phyloP scores from a whole-genome alignment of 768 basidiomycete genomes.

The Termitomyces sp. region DNA sequence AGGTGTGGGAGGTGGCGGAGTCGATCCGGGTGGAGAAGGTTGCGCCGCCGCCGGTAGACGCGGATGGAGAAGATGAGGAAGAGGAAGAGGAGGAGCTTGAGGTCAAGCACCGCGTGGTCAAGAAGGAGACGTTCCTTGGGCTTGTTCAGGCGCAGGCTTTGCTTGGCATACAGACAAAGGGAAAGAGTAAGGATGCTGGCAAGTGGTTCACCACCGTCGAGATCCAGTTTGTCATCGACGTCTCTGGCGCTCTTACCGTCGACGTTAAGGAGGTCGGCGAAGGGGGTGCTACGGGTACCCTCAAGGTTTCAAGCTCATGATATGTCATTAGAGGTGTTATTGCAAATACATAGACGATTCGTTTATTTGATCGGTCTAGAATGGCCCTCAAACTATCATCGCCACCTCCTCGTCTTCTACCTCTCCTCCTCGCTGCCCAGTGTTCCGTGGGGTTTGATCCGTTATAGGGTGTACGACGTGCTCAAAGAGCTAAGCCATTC shows the following conservation, averaged over 20 bases:
- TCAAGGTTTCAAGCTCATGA: constrained; percentile 7
- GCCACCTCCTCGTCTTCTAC: background rate
- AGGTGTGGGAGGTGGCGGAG: constrained; percentile 78
- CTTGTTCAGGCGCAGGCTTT: constrained; percentile 38
- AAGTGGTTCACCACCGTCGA: constrained; percentile 51
- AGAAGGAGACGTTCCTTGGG: constrained; percentile 52
- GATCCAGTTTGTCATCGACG: constrained; percentile 34
- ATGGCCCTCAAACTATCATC: background rate
- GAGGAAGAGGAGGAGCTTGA: constrained; percentile 62
- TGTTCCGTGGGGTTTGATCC: background rate
- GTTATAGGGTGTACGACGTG: too few relatives aligned
- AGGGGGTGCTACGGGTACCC: constrained; percentile 9
- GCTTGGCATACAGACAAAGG: constrained; percentile 36
- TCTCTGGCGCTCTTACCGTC: constrained; percentile 35
- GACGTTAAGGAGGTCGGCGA: constrained; percentile 35
- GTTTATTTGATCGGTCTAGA: background rate
- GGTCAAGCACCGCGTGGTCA: constrained; percentile 57
- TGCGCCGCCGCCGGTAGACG: constrained; percentile 40
- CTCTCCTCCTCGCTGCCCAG: too few relatives aligned
- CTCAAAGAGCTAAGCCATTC: too few relatives aligned
- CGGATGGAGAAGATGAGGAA: constrained; percentile 49
- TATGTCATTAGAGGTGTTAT: background rate
- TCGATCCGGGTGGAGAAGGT: constrained; percentile 61
- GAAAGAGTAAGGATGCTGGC: constrained; percentile 36
- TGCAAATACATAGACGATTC: background rate